Evolutionary conservation across 306 rosid species (phyloP), one percentile per base, ranked within the genome.

Genomic region (Herpetospermum pedunculosum): DNA sequence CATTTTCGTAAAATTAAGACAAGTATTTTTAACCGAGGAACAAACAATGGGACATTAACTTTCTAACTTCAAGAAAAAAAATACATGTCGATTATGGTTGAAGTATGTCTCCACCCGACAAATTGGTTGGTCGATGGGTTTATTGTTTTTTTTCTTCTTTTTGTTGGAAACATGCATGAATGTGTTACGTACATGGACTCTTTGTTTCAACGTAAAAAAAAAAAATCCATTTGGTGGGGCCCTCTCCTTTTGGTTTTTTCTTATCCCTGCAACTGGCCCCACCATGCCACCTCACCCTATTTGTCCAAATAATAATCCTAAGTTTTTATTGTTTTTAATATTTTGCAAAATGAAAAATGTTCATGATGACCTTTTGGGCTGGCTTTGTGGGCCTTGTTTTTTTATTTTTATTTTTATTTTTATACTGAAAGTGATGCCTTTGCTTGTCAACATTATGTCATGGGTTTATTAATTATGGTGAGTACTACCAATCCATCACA

Each of bases 141-240:
- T n/a, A n/a, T n/a, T n/a, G n/a, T n/a, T n/a, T n/a, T n/a, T n/a
- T n/a, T n/a, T n/a, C n/a, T n/a, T n/a, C n/a, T n/a, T n/a, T n/a
- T n/a, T n/a, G n/a, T n/a, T n/a, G n/a, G n/a, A n/a, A 43, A 21
- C 73, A 68, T 68, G 73, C 73, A 68, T 68, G 73, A 68, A 68
- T 41, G 35, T 68, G 19, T 41, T 68, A 68, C 73, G 73, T 68
- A 68, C 53, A 41, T 68, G 73, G 53, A 68, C 73, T 40, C 54
- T 65, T 65, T 65, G 72, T 65, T 40, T 65, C 72, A 65, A 65
- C 72, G 34, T 65, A 50, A 23, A 65, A 65, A 57, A 60, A n/a
- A n/a, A n/a, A n/a, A n/a, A 53, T 5, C 19, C 16, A 38, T 23
- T 37, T 2, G 29, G 30, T 37, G 48, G 48, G 65, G 9, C 37